These are phyloP conservation scores for Byssothecium circinans DNA, from an alignment of 2,329 filamentous ascomycete genomes.

Conservation along the genomic window DNA sequence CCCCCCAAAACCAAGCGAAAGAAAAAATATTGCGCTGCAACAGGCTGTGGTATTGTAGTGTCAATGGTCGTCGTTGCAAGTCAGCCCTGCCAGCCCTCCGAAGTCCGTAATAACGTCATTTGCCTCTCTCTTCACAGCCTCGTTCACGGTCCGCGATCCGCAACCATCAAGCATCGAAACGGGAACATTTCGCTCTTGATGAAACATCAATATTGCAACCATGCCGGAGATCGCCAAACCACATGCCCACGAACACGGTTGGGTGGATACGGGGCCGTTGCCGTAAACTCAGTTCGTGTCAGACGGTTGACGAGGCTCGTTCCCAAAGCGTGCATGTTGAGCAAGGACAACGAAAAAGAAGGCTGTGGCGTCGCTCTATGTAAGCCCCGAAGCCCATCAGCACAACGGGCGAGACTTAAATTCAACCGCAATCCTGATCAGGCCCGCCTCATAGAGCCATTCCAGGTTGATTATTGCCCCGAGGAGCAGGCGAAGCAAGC, in stretches of 20 bases:
- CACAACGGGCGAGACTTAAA: not conserved
- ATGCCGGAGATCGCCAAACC: no score
- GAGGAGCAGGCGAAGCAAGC: conserved; percentile 24
- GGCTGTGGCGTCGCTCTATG: no score
- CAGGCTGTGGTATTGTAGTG: not conserved
- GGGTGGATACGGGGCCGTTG: no score
- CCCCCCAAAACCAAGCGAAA: no score
- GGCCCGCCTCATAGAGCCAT: not conserved
- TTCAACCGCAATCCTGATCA: not conserved
- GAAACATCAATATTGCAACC: no score
- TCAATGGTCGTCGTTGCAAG: not conserved
- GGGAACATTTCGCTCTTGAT: not conserved
- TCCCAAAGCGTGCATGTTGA: no score
- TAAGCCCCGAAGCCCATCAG: not conserved
- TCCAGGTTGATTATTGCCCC: not conserved
- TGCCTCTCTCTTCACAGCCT: not conserved
- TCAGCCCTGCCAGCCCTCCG: not conserved
- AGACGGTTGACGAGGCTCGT: no score
- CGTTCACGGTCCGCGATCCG: not conserved
- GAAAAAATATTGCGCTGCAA: no score
- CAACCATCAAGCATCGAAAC: not conserved
- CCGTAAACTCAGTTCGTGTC: no score
- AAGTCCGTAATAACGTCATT: not conserved
- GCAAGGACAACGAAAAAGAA: no score
- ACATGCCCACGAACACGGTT: no score